Percentiles rank a stretch among this genome's conserved stretches.
Conservation (phyloP, 257 asterid species). For the Marsdenia floribunda region DNA sequence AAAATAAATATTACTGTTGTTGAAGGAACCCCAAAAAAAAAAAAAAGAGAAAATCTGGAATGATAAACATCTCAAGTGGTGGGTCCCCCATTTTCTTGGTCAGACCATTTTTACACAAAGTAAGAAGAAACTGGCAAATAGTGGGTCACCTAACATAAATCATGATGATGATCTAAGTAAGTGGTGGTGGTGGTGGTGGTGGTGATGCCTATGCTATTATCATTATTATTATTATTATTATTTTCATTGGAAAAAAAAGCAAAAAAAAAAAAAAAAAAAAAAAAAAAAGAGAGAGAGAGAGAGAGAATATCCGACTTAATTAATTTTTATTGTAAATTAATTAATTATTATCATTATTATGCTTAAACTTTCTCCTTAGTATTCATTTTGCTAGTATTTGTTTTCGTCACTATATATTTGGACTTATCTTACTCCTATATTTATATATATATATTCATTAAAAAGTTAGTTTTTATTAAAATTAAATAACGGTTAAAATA, state of each 20-base stretch:
- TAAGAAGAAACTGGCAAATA: slow-evolving; percentile 13
- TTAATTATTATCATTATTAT: too few relatives aligned
- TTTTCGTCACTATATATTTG: neutral
- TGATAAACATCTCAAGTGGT: slow-evolving; percentile 20
- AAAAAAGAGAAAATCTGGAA: slow-evolving; percentile 6
- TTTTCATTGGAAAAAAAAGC: too few relatives aligned
- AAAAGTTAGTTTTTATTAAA: too few relatives aligned
- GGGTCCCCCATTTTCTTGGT: slow-evolving; percentile 11
- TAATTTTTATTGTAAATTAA: neutral
- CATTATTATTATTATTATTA: too few relatives aligned
- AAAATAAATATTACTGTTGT: neutral
- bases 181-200: slow-evolving; percentile 3
- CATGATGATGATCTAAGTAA: slow-evolving; percentile 7
- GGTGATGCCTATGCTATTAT: slow-evolving; percentile 1
- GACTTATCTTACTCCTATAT: too few relatives aligned
- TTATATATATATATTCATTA: too few relatives aligned
- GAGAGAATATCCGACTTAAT: neutral
- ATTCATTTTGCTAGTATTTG: too few relatives aligned
- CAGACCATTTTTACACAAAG: slow-evolving; percentile 14
- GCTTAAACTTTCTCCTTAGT: neutral
- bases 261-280: too few relatives aligned
- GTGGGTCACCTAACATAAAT: slow-evolving; percentile 19
- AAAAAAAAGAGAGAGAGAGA: too few relatives aligned
- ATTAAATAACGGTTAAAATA: too few relatives aligned
- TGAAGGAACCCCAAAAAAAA: neutral